Base-by-base conservation (phyloP, 306 rosid species). In the Potentilla sterilis region DNA sequence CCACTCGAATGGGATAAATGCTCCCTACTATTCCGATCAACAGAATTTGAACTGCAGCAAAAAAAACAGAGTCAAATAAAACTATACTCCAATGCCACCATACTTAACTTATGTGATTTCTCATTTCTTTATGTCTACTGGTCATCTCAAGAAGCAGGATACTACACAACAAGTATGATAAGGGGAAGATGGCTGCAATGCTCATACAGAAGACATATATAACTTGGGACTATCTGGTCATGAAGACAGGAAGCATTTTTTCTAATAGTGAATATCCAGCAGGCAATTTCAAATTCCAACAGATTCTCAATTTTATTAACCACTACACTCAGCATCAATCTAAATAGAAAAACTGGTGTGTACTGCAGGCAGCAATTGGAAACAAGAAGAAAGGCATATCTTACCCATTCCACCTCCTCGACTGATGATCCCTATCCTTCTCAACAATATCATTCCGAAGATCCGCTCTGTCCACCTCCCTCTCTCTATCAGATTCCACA, bases 391-490 rank as follows among this genome's bases (percentile, higher is more conserved):
- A 28, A 58, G 72, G 73, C 76, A 13, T 41, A 57, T 73, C 87
- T 81, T 83, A 95, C 99, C 86, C 84, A 24, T 74, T 85, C 82
- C 77, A 78, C 84, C 92, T 85, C 82, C 88, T 87, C 4, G 86
- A 52, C 38, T 46, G 78, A 42, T 81, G 85, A 70, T 80, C 80
- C 77, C 80, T 82, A 65, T 84, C 91, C 75, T 58, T 77, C 34
- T 76, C 91, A 72, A 79, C 80, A 72, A 77, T 74, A 76, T 46
- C 81, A 72, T 80, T 87, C 68, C 67, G 85, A 73, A 66, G 85
- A 38, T 86, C 86, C 73, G 65, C 61, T 81, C 81, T 78, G 42
- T 87, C 93, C 83, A 80, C 74, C 76, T 89, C 84, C 83, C 80
- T 70, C 19, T 81, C 88, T 35, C 48, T 70, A 7, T 81, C 80